Percentiles rank a stretch among this genome's conserved stretches.
phyloP scores from a whole-genome alignment of 1,284 basidiomycete genomes.

The Cerioporus squamosus region DNA sequence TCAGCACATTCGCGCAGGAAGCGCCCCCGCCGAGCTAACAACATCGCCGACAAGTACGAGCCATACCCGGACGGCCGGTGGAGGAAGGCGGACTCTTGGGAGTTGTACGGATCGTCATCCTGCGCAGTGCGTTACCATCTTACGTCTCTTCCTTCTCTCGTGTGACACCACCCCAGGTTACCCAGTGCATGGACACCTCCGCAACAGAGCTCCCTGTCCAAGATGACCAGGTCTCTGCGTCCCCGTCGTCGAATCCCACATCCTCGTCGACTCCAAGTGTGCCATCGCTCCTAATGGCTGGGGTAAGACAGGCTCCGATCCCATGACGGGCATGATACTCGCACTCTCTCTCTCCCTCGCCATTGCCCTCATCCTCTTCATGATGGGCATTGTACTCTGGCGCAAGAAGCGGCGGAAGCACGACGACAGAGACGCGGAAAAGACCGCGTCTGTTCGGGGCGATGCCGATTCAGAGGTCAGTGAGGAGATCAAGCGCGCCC shows the following conservation, averaged over 20 bases:
- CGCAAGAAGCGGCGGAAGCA: conserved; percentile 40
- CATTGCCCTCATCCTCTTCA: conserved; percentile 55
- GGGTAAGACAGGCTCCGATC: conserved; percentile 34
- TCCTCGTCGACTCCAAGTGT: conserved; percentile 1
- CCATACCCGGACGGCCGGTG: conserved; percentile 62
- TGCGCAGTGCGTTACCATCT: conserved; percentile 39
- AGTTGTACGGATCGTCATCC: conserved; percentile 65
- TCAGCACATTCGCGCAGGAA: conserved; percentile 12
- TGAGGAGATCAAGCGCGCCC: conserved; percentile 46
- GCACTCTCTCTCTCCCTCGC: conserved; percentile 58
- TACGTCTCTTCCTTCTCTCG: conserved; percentile 3
- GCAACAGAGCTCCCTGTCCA: conserved; percentile 22
- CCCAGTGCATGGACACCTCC: conserved; percentile 18
- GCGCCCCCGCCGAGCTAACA: conserved; percentile 5
- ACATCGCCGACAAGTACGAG: conserved; percentile 60
- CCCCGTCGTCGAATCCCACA: neutral
- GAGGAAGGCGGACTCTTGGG: conserved; percentile 60
- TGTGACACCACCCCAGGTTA: conserved; percentile 13
- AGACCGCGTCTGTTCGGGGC: conserved; percentile 40
- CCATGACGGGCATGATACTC: conserved; percentile 47
- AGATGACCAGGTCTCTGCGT: conserved; percentile 17
- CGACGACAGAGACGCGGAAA: conserved; percentile 38
- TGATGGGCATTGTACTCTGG: conserved; percentile 52
- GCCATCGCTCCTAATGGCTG: conserved; percentile 52
- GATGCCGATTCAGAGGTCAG: conserved; percentile 37